Base-by-base conservation (phyloP, 139 green algal genomes). In the Tetraselmis chui region DNA sequence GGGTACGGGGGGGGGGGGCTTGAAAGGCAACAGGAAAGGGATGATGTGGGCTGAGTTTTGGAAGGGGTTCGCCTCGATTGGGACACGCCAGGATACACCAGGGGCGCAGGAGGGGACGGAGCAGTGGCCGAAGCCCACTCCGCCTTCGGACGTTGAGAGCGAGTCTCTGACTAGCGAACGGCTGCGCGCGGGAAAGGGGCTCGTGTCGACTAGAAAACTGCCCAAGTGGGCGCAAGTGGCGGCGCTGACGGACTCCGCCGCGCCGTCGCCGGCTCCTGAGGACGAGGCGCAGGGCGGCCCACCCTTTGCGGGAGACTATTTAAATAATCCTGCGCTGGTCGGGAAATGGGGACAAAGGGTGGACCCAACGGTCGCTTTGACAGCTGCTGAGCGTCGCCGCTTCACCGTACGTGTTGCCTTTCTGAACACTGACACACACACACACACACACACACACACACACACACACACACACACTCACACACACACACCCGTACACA, bases 181-280 rank as follows among this genome's bases (percentile, higher is more conserved):
- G 2, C 18, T 90, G 25, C 79, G 77, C 59, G 32, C 86, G 59
- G 87, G 85, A 76, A 84, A 83, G 83, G 81, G 85, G 29, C 82
- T 91, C 0, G 82, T 87, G 77, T 88, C 81, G 1, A 59, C 82
- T 24, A 82, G 89, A 76, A 89, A 89, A 80, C 83, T 91, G 75
- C 87, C 87, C 0, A 75, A 32, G n/a, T 91, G 87, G 87, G 87
- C 87, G 45, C 45, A 67, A 18, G 45, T 18, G 45, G 45, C 45
- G 45, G 45, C 45, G 45, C 5, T 67, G 45, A 5, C 18, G 45
- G 18, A 67, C 11, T 5, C 45, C 45, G 45, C 45, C 45, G 45
- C 11, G 45, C 5, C 45, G 11, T 67, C 45, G 11, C 45, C 45
- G 11, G 45, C 45, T 5, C 45, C 45, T 18, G 45, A 67, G 45